phyloP scores from a whole-genome alignment of 305 asterid genomes.

The Solanum hybrid region DNA sequence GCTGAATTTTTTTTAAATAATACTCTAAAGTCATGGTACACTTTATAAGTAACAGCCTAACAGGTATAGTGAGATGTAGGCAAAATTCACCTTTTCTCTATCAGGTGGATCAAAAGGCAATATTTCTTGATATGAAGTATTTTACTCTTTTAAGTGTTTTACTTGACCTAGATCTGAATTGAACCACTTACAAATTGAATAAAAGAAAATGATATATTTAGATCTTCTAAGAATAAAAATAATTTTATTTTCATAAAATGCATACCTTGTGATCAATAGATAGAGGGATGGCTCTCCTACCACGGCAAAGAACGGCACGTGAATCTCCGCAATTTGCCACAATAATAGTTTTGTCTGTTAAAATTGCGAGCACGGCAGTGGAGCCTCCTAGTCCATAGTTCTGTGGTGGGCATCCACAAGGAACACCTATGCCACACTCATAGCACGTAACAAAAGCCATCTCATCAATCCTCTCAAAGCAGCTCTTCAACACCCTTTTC shows the following conservation, averaged over 20 bases:
- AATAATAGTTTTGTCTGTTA: background rate
- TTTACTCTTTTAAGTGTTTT: no score
- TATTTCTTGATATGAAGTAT: background rate
- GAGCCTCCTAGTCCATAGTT: background rate
- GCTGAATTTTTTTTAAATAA: no score
- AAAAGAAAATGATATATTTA: no score
- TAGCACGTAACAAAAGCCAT: slow-evolving; percentile 18
- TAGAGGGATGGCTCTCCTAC: background rate
- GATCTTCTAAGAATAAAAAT: background rate
- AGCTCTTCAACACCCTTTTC: slow-evolving; percentile 16
- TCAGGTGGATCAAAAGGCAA: background rate
- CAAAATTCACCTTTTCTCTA: background rate
- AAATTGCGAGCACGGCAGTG: background rate
- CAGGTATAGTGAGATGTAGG: background rate
- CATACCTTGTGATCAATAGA: background rate
- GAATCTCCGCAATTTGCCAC: background rate
- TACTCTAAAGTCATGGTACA: background rate
- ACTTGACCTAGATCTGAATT: background rate
- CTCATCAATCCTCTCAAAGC: slow-evolving; percentile 24
- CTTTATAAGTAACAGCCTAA: no score
- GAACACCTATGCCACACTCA: slow-evolving; percentile 15
- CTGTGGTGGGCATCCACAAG: slow-evolving; percentile 16
- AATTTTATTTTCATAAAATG: background rate
- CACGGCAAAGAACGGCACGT: background rate
- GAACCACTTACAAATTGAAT: background rate